Evolutionary conservation across 345 rosid genomes (phyloP), one percentile per base, ranked within the genome.

Genomic region (Salix caprea): DNA sequence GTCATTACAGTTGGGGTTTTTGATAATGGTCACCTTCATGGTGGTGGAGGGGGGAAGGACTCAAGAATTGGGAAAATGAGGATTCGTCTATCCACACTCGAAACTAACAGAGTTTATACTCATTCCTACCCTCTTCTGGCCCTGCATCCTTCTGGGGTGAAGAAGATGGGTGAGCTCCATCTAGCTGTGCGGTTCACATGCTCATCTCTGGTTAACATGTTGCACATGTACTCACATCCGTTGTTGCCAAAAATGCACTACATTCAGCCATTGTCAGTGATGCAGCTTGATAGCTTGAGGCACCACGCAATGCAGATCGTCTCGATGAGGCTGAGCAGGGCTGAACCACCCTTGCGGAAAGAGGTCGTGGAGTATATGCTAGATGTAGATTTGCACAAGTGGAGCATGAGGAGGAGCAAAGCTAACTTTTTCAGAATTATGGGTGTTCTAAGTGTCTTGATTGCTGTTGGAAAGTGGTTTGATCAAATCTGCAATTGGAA

Each of bases 341-440:
- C 84, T 13, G 84, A 81, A 46, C 84, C 84, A 39, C 80, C 84
- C 18, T 46, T 81, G 26, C 68, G 78, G 75, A 77, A 73, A 36
- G 84, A 81, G 65, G 74, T 81, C 14, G 84, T 81, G 66, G 84
- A 81, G 54, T 74, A 77, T 18, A 81, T 81, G 84, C 75, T 81
- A 16, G 84, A 81, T 73, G 80, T 81, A 32, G 84, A 81, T 32
- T 81, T 75, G 18, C 84, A 81, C 69, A 77, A 77, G 84, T 77
- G 84, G 84, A 81, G 84, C 74, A 81, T 81, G 84, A 81, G 84
- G 66, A 73, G 80, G 58, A 81, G 84, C 80, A 81, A 81, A 30
- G 84, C 84, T 8, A 81, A 81, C 48, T 81, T 81, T 50, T 81
- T 81, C 74, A 73, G 84, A 69, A 81, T 81, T 9, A 81, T 77